A percentile compares a stretch with the other conserved stretches of the same genome.
phyloP scores from a whole-genome alignment of 2,329 filamentous ascomycete genomes.

The Fusarium falciforme region DNA sequence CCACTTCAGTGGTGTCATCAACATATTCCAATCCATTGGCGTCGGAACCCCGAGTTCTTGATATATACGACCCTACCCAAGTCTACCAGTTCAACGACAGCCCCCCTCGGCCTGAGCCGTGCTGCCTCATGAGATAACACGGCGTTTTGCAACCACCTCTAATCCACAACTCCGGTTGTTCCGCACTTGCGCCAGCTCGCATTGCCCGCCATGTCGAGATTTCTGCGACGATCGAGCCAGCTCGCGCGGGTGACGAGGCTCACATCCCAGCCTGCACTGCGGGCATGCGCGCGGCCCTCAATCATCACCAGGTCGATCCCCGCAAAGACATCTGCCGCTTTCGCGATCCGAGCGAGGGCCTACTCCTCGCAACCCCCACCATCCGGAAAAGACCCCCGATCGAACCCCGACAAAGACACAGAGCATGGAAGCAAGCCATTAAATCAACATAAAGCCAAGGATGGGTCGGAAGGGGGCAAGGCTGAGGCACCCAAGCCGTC shows the following conservation, averaged over 20 bases:
- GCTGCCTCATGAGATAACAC: constrained; percentile 50
- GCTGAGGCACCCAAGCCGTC: constrained; percentile 43
- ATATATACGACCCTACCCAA: constrained; percentile 19
- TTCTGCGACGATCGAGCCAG: constrained; percentile 74
- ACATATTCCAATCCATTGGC: constrained; percentile 39
- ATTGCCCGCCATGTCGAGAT: constrained; percentile 68
- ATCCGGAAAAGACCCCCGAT: constrained; percentile 50
- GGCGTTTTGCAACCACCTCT: constrained; percentile 35
- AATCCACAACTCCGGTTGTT: constrained; percentile 47
- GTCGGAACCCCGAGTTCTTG: constrained; percentile 28
- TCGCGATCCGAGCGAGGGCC: constrained; percentile 48
- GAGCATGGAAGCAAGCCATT: constrained; percentile 34
- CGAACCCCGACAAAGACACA: constrained; percentile 42
- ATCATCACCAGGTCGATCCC: constrained; percentile 46
- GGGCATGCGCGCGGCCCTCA: constrained; percentile 55
- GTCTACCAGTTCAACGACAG: constrained; percentile 8
- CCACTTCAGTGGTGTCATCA: constrained; percentile 46
- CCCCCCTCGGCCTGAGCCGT: constrained; percentile 28
- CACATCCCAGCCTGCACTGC: constrained; percentile 63
- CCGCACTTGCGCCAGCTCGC: constrained; percentile 48
- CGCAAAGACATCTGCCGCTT: constrained; percentile 40
- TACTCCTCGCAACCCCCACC: constrained; percentile 55
- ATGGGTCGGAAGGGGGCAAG: constrained; percentile 28
- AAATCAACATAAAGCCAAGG: constrained; percentile 32
- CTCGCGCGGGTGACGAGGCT: constrained; percentile 71